Evolutionary conservation across 1,139 yeast species (phyloP).

Genomic region (Magnusiomyces sp.): DNA sequence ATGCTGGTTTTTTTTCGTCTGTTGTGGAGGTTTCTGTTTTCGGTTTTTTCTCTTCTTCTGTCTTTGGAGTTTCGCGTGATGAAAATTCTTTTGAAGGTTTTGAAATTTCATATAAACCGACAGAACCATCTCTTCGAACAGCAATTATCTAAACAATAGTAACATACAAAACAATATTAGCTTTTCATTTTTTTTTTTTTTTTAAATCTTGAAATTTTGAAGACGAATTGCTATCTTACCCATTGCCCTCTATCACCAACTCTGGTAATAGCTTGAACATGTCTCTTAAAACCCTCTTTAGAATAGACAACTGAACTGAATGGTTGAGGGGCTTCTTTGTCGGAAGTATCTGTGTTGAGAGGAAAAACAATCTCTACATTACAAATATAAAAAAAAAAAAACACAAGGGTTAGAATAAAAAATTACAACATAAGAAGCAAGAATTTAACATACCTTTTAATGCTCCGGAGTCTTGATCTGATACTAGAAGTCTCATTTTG

Average conservation of each 20-base stretch:
- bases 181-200: background rate
- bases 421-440: background rate
- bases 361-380: constrained; percentile 23
- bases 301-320: constrained; percentile 21
- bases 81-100: background rate
- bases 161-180: background rate
- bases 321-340: constrained; percentile 26
- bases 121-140: constrained; percentile 14
- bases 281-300: constrained; percentile 23
- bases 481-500: constrained; percentile 31
- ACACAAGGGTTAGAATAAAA: background rate
- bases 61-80: too few species aligned
- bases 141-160: constrained; percentile 5
- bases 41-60: background rate
- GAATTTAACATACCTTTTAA: constrained; percentile 24
- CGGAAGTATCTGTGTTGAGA: constrained; percentile 28
- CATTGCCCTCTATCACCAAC: constrained; percentile 14
- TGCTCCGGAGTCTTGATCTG: constrained; percentile 33
- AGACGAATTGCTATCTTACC: constrained; percentile 8
- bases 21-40: background rate
- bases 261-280: constrained; percentile 23
- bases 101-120: constrained; percentile 9
- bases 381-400: too few species aligned
- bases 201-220: too few species aligned
- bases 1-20: background rate